These are phyloP conservation scores for Durio zibethinus DNA, from an alignment of 345 rosid genomes.

Conservation along the genomic window DNA sequence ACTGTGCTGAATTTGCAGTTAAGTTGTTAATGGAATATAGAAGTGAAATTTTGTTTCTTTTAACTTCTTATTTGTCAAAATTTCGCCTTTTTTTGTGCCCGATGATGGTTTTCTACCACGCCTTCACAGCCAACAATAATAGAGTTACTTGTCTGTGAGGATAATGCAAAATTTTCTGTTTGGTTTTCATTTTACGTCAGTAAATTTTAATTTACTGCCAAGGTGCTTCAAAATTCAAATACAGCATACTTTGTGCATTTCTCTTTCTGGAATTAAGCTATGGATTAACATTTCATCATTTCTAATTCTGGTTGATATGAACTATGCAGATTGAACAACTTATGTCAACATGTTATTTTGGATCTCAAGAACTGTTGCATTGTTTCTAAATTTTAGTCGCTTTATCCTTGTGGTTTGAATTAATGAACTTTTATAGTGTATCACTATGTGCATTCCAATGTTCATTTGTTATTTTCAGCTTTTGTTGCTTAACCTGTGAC, in stretches of 20 bases:
- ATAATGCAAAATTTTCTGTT: neutral
- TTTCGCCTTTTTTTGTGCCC: neutral
- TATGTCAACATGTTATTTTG: neutral
- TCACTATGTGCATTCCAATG: neutral
- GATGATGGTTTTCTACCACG: neutral
- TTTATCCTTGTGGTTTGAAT: neutral
- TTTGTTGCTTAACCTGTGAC: neutral
- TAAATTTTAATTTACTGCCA: neutral
- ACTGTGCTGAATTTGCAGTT: neutral
- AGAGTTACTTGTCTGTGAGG: neutral
- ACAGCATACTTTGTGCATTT: neutral
- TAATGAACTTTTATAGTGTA: neutral
- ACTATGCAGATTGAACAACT: neutral
- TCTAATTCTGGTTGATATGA: too few relatives aligned
- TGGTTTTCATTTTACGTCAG: neutral
- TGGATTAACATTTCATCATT: neutral
- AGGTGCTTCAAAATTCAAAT: neutral
- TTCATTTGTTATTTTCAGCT: neutral
- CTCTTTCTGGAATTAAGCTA: neutral
- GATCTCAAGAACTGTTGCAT: neutral
- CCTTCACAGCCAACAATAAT: neutral
- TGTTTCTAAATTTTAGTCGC: constrained; percentile 5
- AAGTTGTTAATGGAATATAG: neutral
- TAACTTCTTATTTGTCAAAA: neutral
- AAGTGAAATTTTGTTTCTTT: neutral